Percentiles rank a stretch among this genome's conserved stretches.
Conservation (phyloP, 2,329 filamentous ascomycete genomes). For the Parasarocladium wereldwijsianum region DNA sequence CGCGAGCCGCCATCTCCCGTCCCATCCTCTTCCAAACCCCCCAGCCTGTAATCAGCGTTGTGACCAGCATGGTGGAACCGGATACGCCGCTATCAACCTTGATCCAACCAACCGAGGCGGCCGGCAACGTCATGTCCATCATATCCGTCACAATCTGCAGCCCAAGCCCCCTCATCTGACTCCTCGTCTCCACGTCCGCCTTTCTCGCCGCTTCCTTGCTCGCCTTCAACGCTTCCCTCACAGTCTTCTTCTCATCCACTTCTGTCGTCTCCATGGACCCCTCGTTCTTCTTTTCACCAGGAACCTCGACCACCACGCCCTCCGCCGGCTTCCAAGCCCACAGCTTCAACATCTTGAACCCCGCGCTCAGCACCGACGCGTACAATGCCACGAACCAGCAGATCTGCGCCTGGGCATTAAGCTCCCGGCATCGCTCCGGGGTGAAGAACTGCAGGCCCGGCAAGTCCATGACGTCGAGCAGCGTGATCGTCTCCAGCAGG, state of each 20-base stretch:
- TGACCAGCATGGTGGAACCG: constrained; percentile 42
- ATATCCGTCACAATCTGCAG: constrained; percentile 39
- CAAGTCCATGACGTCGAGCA: constrained; percentile 35
- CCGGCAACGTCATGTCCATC: constrained; percentile 50
- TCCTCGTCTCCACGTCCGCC: constrained; percentile 17
- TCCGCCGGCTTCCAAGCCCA: constrained; percentile 19
- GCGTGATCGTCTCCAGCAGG: constrained; percentile 48
- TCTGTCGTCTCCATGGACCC: constrained; percentile 9
- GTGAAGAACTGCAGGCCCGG: constrained; percentile 36
- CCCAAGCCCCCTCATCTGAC: constrained; percentile 20
- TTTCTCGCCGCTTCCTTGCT: constrained; percentile 15
- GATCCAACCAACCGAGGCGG: constrained; percentile 45
- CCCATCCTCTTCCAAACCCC: constrained; percentile 45
- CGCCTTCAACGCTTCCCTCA: constrained; percentile 12
- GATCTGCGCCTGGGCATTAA: constrained; percentile 47
- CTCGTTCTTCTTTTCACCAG: constrained; percentile 12
- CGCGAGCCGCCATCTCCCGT: constrained; percentile 9
- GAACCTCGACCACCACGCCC: not conserved
- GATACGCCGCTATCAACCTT: constrained; percentile 33
- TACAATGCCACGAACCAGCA: constrained; percentile 55
- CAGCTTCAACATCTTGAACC: constrained; percentile 25
- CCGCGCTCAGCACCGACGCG: constrained; percentile 29
- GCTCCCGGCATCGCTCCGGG: constrained; percentile 24
- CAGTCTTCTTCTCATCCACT: constrained; percentile 6
- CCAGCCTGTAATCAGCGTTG: constrained; percentile 43